Conservation (phyloP, 108 stramenopile genomes). For the Cyclotella kingstonii region DNA sequence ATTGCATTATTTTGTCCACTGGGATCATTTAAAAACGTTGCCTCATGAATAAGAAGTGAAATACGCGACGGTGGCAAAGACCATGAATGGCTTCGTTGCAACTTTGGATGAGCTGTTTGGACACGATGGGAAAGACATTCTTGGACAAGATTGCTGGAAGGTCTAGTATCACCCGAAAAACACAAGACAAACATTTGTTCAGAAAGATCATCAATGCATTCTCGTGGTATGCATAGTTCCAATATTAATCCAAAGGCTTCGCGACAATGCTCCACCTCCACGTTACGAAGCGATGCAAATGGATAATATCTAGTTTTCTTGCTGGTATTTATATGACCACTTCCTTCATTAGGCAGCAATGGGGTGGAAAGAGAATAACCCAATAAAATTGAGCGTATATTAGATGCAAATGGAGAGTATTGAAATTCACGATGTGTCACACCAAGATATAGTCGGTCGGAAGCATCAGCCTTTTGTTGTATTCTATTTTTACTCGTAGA, state of each 20-base stretch:
- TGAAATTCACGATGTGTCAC: constrained; percentile 47
- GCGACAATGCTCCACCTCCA: constrained; percentile 69
- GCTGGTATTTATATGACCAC: too few species aligned
- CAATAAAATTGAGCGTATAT: constrained; percentile 20
- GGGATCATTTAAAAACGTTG: constrained; percentile 51
- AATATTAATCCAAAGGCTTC: constrained; percentile 61
- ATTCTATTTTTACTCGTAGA: background rate
- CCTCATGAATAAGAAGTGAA: constrained; percentile 54
- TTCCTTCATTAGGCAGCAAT: background rate
- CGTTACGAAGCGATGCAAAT: constrained; percentile 52
- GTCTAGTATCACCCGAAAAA: constrained; percentile 79
- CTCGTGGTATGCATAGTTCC: constrained; percentile 32
- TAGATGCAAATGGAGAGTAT: constrained; percentile 32
- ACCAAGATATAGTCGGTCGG: too few species aligned
- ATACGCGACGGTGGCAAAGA: constrained; percentile 3
- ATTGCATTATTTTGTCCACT: constrained; percentile 38
- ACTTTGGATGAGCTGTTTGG: background rate
- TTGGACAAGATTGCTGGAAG: constrained; percentile 48
- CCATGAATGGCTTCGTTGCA: background rate
- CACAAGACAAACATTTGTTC: constrained; percentile 46
- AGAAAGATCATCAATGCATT: constrained; percentile 2
- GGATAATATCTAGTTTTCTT: too few species aligned
- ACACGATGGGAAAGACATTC: constrained; percentile 39
- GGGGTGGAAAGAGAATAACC: constrained; percentile 22
- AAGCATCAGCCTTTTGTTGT: background rate